Evolutionary conservation across 2,329 filamentous ascomycete species (phyloP).

Genomic region (Sporothrix curviconia): DNA sequence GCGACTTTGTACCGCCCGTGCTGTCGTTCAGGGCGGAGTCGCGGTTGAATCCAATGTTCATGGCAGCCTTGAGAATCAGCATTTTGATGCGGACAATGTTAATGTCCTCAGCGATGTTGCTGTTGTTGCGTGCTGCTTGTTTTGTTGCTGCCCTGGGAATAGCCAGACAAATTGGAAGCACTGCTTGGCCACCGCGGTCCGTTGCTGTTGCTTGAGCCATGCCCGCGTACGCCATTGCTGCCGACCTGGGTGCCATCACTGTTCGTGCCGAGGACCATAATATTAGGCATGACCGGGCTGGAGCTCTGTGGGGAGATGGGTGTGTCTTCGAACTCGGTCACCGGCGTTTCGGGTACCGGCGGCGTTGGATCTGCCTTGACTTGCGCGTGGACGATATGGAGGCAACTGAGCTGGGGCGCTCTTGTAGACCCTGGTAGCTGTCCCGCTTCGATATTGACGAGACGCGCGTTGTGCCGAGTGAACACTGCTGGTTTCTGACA

Average conservation of each 20-base stretch:
- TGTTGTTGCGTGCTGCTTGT: conserved; percentile 66
- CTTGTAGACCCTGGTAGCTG: conserved; percentile 42
- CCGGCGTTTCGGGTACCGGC: conserved; percentile 75
- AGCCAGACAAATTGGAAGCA: conserved; percentile 70
- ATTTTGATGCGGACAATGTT: conserved; percentile 73
- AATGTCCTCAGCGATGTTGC: conserved; percentile 62
- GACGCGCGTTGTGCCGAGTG: conserved; percentile 30
- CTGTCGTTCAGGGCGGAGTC: conserved; percentile 40
- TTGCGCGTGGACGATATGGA: conserved; percentile 14
- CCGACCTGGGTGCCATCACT: conserved; percentile 37
- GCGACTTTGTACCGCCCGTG: conserved; percentile 42
- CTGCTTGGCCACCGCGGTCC: conserved; percentile 67
- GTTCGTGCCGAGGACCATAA: conserved; percentile 76
- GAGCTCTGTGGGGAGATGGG: conserved; percentile 75
- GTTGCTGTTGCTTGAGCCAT: neutral
- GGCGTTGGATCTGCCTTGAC: conserved; percentile 39
- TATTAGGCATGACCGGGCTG: conserved; percentile 67
- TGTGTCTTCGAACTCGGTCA: conserved; percentile 91
- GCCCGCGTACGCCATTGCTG: neutral
- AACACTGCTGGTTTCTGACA: conserved; percentile 31
- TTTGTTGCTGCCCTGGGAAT: conserved; percentile 62
- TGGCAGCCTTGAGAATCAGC: conserved; percentile 75
- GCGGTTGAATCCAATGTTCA: conserved; percentile 74
- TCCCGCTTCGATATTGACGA: conserved; percentile 47
- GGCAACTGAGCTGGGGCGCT: conserved; percentile 24